phyloP scores from a whole-genome alignment of 2,329 filamentous ascomycete species.

The Dactylellina parvicollis region DNA sequence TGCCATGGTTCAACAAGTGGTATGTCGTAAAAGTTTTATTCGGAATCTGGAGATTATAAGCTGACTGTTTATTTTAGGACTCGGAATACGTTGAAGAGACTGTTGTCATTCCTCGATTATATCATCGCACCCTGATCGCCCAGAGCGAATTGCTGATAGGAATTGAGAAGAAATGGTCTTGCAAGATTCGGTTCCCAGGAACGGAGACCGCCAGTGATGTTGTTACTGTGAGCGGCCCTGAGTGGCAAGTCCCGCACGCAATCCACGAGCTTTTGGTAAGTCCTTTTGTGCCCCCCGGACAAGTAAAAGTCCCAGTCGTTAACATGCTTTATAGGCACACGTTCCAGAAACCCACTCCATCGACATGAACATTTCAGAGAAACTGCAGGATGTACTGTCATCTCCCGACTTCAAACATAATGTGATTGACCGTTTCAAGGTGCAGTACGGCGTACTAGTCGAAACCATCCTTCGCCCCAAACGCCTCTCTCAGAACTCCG shows the following conservation, averaged over 20 bases:
- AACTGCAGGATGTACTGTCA: slow-evolving; percentile 82
- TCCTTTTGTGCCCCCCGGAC: slow-evolving; percentile 8
- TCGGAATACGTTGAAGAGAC: slow-evolving; percentile 70
- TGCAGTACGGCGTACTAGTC: slow-evolving; percentile 90
- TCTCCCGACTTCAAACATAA: slow-evolving; percentile 83
- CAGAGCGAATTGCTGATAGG: slow-evolving; percentile 90
- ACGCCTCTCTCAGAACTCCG: slow-evolving; percentile 66
- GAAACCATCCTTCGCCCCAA: slow-evolving; percentile 74
- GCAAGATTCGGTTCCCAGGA: slow-evolving; percentile 98
- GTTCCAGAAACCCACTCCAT: slow-evolving; percentile 96
- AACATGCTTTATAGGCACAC: slow-evolving; percentile 75
- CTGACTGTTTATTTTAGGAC: slow-evolving; percentile 67
- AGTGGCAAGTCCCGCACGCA: slow-evolving; percentile 97
- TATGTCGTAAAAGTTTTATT: slow-evolving; percentile 63
- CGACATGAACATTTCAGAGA: slow-evolving; percentile 77
- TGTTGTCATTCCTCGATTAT: slow-evolving; percentile 70
- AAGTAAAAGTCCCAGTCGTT: neutral
- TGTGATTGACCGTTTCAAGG: slow-evolving; percentile 82
- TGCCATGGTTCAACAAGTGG: slow-evolving; percentile 97
- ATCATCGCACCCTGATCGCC: slow-evolving; percentile 91
- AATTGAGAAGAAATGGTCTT: slow-evolving; percentile 98
- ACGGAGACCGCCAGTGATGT: slow-evolving; percentile 97
- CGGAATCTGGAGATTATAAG: neutral
- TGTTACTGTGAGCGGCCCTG: slow-evolving; percentile 92
- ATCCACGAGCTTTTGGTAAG: slow-evolving; percentile 89